Evolutionary conservation across 2,329 filamentous ascomycete genomes (phyloP), one percentile per base, ranked within the genome.

Genomic region (Anthostomella pinea): DNA sequence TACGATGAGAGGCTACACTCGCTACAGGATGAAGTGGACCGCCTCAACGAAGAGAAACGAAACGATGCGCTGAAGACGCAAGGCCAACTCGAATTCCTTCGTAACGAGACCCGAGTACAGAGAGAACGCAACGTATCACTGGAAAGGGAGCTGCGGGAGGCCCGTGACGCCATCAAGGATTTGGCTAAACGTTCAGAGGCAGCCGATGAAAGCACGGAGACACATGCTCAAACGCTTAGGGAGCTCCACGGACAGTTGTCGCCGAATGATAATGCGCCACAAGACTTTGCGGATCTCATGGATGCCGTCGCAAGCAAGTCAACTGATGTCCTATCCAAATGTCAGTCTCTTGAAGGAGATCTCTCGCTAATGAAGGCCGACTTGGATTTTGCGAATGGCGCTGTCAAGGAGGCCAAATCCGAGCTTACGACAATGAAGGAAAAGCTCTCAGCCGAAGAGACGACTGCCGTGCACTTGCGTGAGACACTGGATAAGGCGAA

Each of bases 1-100:
- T 74, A 82, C 28, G 83, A 91, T 45, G 78, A 84, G 30, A 81
- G 74, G 39, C 69, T 89, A 20, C 79, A 79, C 29, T 69, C 72
- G 7, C 72, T 95, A 1, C 78, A 89, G 52, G 69, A 76, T 11
- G 85, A 95, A 51, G 65, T 95, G 11, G 79, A 87, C 37, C 75
- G 73, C 32, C 60, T 83, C 11, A 70, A 67, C 22, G 75, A 75
- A 43, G 73, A 81, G 42, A 68, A 70, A 43, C 67, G 69, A 25
- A 79, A 81, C 23, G 77, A 81, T 35, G 54, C 63, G 2, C 67
- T 78, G 29, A 81, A 78, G 45, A 67, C 69, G 1, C 76, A 83
- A 44, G 78, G 76, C 2, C 79, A 84, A 50, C 67, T 82, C 15
- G 77, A 81, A 2, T 80, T 76, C 44, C 63, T 84, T 17, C 72